Base-by-base conservation (phyloP, 257 asterid species). In the Primulina huaijiensis region DNA sequence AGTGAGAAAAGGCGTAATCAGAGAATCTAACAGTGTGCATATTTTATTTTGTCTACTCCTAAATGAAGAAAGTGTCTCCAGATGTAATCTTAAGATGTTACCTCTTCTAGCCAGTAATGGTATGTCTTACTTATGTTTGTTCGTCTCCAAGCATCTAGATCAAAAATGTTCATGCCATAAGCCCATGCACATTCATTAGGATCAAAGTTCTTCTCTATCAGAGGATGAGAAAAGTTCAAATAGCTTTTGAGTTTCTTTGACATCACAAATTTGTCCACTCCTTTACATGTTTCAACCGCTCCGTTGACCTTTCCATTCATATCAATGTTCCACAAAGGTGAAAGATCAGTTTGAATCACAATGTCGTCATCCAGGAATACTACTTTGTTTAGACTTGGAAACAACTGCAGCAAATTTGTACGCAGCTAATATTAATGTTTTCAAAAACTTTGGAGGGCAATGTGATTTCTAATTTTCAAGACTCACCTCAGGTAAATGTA, bases 161-260 rank as follows among this genome's bases (percentile, higher is more conserved):
- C 96, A 14, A 93, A 93, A 69, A 93, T 78, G 74, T 94, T 91
- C 99, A 94, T 89, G 70, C 99, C 99, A 71, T 94, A 94, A 12
- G 99, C 99, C 99, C 99, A 94, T 35, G 99, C 99, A 67, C 99
- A 94, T 82, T 94, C 96, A 67, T 80, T 68, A 53, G 97, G 97
- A 75, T 88, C 63, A 9, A 91, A 91, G 69, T 53, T 83, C 56
- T 81, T 82, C 8, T 87, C 87, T 74, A 94, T 88, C 70, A 94
- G 75, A 19, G 97, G 97, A 78, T 94, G 99, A 20, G 99, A 94
- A 62, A 94, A 94, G 82, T 94, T 94, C 65, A 94, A 75, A 62
- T 94, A 94, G 82, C 92, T 94, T 69, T 85, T 94, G 68, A 94
- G 73, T 80, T 77, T 83, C 80, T 94, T 94, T 17, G 96, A 94